Conservation (phyloP, 352 stramenopile genomes). For the Phytophthora sp. region DNA sequence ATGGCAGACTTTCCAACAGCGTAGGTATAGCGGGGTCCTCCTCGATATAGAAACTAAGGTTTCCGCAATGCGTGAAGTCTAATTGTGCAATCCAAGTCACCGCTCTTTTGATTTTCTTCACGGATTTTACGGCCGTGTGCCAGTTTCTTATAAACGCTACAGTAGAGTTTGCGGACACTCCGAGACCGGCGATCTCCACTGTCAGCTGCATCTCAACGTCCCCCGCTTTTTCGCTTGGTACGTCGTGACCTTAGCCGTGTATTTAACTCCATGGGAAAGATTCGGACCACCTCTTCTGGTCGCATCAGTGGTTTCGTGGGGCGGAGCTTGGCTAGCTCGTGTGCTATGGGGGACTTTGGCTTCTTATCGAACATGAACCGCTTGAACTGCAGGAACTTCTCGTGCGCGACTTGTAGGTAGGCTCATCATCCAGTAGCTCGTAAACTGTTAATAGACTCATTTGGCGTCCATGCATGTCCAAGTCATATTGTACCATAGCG, state of each 20-base stretch:
- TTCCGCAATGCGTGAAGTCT: background rate
- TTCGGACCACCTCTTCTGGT: background rate
- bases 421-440: background rate
- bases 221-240: constrained; percentile 4
- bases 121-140: background rate
- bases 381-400: constrained; percentile 8
- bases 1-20: background rate
- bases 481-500: constrained; percentile 10
- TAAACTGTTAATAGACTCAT: constrained; percentile 4
- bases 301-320: background rate
- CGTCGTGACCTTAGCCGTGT: background rate
- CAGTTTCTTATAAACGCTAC: constrained; percentile 9
- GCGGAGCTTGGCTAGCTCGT: constrained; percentile 1
- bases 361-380: background rate
- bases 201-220: background rate
- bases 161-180: constrained; percentile 1
- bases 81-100: background rate
- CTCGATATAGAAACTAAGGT: background rate
- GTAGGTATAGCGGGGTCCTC: background rate
- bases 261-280: constrained; percentile 8
- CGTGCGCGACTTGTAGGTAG: background rate
- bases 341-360: constrained; percentile 1
- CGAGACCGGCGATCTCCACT: background rate
- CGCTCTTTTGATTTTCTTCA: background rate
- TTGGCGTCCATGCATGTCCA: background rate